Conservation (phyloP, 1,284 basidiomycete genomes). For the Trichosporon sp. region DNA sequence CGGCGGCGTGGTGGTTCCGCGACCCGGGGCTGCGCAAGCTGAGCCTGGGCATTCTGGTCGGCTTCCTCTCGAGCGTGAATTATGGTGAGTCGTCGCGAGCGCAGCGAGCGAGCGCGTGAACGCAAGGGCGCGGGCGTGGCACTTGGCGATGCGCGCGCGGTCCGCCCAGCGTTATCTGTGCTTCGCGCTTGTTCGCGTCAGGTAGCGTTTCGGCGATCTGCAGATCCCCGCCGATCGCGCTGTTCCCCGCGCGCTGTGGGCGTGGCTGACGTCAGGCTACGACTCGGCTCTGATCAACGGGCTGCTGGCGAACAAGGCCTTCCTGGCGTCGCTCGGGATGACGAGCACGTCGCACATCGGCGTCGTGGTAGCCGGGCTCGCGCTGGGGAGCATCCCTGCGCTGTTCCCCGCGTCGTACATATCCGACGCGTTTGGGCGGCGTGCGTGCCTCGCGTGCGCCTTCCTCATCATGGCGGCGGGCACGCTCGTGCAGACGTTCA, state of each 20-base stretch:
- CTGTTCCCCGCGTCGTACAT: not conserved
- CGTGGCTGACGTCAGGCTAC: conserved; percentile 6
- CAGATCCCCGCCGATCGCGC: not conserved
- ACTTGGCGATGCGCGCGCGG: no score
- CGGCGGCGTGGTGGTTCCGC: conserved; percentile 10
- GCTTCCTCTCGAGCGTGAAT: conserved; percentile 4
- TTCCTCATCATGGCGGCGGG: not conserved
- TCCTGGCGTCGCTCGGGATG: conserved; percentile 1
- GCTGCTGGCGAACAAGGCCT: conserved; percentile 4
- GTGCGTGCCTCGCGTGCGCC: not conserved
- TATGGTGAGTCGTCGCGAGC: not conserved
- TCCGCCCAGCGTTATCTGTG: not conserved
- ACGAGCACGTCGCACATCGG: conserved; percentile 1
- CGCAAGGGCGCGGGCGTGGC: not conserved
- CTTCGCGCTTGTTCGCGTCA: no score
- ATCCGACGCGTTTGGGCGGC: conserved; percentile 4
- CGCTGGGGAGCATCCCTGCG: not conserved
- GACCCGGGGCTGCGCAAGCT: conserved; percentile 11
- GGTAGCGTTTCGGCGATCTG: not conserved
- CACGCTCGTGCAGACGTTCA: conserved; percentile 10
- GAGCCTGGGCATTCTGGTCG: conserved; percentile 5
- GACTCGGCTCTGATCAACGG: conserved; percentile 7
- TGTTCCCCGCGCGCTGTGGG: not conserved
- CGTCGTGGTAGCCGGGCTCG: conserved; percentile 2
- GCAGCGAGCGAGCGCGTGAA: not conserved